Evolutionary conservation across 2,329 filamentous ascomycete species (phyloP), one percentile per base, ranked within the genome.

Genomic region (Xylariales sp.): DNA sequence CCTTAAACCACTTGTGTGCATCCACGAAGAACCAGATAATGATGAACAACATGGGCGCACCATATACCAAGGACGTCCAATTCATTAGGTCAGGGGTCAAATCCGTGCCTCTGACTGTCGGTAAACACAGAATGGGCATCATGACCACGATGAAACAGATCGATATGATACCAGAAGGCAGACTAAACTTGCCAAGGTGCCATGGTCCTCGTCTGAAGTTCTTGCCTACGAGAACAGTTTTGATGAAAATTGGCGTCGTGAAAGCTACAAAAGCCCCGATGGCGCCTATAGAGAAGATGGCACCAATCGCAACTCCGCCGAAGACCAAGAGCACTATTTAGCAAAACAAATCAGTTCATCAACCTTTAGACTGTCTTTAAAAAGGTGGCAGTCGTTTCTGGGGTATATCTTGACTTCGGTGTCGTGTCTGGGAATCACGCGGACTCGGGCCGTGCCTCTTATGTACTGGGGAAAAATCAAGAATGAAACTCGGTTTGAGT

Each of bases 221-320:
- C 48, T 78, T 68, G 3, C 79, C 75, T 3, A 83, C 80, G 46
- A 78, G 72, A 49, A 74, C 73, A 29, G 78, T 69, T 42, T 74
- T 70, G 54, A 80, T 74, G 54, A 75, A 74, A 51, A 80, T 75
- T 5, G 76, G 76, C 4, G 68, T 74, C 1, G 71, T 72, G 51
- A 80, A 80, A 10, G 76, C 71, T 33, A 83, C 71, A 51, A 84
- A 86, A 11, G 82, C 78, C 0, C 76, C 80, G 47, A 84, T 82
- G 29, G 80, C 82, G 6, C 81, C 83, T 44, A 86, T 84, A 31
- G 73, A 79, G 65, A 86, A 87, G 20, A 87, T 68, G 2, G 83
- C 83, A 5, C 80, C 79, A 46, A 85, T 77, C 2, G 81, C 78
- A 4, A 78, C 59, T 4, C 67, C 60, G 15, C 82, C 82, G 46